Base-by-base conservation (phyloP, 2,329 filamentous ascomycete genomes). In the Monilinia laxa region DNA sequence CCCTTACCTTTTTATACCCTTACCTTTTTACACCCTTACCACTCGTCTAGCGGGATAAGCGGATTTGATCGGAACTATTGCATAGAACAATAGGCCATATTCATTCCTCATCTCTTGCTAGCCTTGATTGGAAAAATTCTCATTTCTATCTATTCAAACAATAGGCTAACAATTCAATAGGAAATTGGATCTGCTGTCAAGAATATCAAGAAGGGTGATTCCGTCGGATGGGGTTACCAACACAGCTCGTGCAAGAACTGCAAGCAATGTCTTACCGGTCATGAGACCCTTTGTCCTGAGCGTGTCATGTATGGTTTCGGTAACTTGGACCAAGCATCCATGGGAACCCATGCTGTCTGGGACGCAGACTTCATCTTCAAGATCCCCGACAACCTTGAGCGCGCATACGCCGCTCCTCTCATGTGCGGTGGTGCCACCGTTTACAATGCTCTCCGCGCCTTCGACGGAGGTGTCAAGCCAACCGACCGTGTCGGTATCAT, bases 401-500 rank as follows among this genome's bases (percentile, higher is more conserved):
- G 76, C 38, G 75, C 77, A n/a, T 70, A 76, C 52, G 81, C 81
- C 1, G 80, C 78, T 1, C 80, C 80, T 6, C 73, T 83, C 42
- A 80, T 81, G 80, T 82, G 81, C 66, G 80, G 78, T 7, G 80
- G 80, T 1, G 80, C 80, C 9, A 81, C 80, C 5, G 80, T 81
- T 1, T 79, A 74, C 68, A 75, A 75, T 58, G 74, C 72, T 9
- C 70, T 79, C 16, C 70, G 71, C 47, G 70, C 70, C n/a, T 81
- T 79, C 71, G 56, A 55, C 52, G 65, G 58, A 14, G 81, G 78
- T 16, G 69, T 67, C 6, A 75, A 74, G 59, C 66, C 72, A 31
- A 70, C 69, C 6, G 72, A 76, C 53, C 70, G 73, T 52, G 74
- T 79, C 53, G 78, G 77, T 11, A 71, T 79, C 58, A 79, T 89